Evolutionary conservation across 371 early-diverging fungal species (phyloP), one percentile per base, ranked within the genome.

Genomic region (Saksenaea oblongispora): DNA sequence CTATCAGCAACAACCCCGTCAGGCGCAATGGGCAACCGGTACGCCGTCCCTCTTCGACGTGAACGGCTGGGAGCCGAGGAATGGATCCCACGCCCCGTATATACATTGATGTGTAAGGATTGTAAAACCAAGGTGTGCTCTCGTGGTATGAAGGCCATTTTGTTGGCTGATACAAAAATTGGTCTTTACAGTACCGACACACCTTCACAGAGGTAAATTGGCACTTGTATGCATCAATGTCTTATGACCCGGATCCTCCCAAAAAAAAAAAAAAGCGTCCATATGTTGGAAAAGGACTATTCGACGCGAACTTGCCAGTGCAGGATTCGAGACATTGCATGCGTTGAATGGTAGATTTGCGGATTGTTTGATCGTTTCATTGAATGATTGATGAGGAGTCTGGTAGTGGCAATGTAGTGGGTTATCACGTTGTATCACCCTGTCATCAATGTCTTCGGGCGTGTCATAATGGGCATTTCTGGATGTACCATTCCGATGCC

Each of bases 381-480:
- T 14, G n/a, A 9, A 18, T 10, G 17, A 8, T 28, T 24, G 34
- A 36, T 55, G 34, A 31, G 28, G 54, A 26, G 15, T n/a, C 31
- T 17, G 13, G 39, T 61, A 88, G 97, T 75, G 97, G 97, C 14
- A 96, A 95, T 73, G 91, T 93, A 15, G 82, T 98, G 57, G 98
- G 98, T 2, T 98, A 98, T 78, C 97, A 96, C 75, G 93, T 98
- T 10, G 93, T 95, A 0, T 93, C 93, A 66, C 98, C 98, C 9
- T 99, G 99, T 76, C 75, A 84, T n/a, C 82, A 79, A 54, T 98
- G 98, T 72, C 81, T 98, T 37, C 90, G 90, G 31, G 86, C 93
- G 34, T 93, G 95, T 69, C 95, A 97, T 80, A 98, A 96, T 72
- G 97, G 98, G 5, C 98, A 98, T 70, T 94, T 96, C 69, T 97